phyloP scores from a whole-genome alignment of 2,329 filamentous ascomycete genomes.

The Colletotrichum tropicale region DNA sequence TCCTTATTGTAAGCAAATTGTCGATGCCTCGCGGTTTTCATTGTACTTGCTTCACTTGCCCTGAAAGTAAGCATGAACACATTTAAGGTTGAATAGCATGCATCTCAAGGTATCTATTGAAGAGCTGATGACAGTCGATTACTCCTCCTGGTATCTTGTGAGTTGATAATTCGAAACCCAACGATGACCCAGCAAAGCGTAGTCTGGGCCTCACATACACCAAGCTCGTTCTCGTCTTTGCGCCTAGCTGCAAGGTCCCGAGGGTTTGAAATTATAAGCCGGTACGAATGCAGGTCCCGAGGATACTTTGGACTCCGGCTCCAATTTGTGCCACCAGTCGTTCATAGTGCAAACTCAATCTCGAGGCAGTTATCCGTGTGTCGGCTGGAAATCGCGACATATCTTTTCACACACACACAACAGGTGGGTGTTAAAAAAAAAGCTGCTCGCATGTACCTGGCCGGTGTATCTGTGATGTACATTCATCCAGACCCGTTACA shows the following conservation, averaged over 20 bases:
- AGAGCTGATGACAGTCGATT: not conserved
- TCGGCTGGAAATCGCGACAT: not conserved
- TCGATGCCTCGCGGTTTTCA: not conserved
- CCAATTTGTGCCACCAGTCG: not conserved
- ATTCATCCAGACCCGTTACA: not conserved
- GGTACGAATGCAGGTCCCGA: not conserved
- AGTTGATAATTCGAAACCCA: not conserved
- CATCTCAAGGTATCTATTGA: not conserved
- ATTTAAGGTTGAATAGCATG: not conserved
- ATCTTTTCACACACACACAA: not conserved
- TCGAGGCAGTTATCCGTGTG: not conserved
- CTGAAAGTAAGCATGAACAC: not conserved
- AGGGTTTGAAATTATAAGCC: not conserved
- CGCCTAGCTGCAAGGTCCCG: not conserved
- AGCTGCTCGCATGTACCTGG: not conserved
- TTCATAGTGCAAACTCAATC: not conserved
- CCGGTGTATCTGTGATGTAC: not conserved
- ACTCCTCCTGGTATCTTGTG: not conserved
- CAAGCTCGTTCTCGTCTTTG: not conserved
- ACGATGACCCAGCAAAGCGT: not conserved
- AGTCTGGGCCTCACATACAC: not conserved
- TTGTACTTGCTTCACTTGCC: not conserved
- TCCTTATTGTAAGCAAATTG: not conserved
- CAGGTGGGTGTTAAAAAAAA: not conserved
- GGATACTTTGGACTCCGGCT: not conserved